Conservation (phyloP, 257 asterid genomes). For the Penstemon davidsonii region DNA sequence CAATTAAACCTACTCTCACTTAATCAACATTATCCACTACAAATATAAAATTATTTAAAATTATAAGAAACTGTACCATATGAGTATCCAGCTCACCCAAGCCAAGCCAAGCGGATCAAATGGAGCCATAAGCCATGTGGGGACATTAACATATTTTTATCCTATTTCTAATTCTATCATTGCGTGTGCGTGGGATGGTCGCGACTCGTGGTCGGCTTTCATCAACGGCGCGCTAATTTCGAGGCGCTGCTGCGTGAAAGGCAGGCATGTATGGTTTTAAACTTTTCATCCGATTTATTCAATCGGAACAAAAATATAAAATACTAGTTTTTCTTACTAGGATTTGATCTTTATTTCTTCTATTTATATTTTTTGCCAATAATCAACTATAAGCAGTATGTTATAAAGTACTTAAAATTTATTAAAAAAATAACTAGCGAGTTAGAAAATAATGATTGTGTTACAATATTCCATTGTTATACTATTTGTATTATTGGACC, state of each 20-base stretch:
- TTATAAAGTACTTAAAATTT: no score
- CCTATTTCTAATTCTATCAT: constrained; percentile 4
- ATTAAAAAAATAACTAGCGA: no score
- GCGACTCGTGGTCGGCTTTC: constrained; percentile 31
- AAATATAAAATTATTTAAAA: background rate
- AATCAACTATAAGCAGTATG: no score
- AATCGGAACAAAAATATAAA: no score
- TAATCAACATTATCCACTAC: background rate
- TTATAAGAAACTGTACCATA: background rate
- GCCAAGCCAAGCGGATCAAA: constrained; percentile 2
- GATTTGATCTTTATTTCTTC: background rate
- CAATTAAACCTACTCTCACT: no score
- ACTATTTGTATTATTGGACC: no score
- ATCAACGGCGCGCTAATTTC: constrained; percentile 30
- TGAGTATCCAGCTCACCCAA: background rate
- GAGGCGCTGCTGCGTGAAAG: constrained; percentile 12
- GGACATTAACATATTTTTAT: background rate
- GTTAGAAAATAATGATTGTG: no score
- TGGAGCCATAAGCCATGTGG: background rate
- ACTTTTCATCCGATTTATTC: no score
- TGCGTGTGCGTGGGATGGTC: constrained; percentile 32
- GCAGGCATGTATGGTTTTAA: background rate
- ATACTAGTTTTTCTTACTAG: background rate
- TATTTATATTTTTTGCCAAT: no score
- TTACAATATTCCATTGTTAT: background rate